These are phyloP conservation scores for Salvia sclarea DNA, from an alignment of 305 asterid species.

Conservation along the genomic window DNA sequence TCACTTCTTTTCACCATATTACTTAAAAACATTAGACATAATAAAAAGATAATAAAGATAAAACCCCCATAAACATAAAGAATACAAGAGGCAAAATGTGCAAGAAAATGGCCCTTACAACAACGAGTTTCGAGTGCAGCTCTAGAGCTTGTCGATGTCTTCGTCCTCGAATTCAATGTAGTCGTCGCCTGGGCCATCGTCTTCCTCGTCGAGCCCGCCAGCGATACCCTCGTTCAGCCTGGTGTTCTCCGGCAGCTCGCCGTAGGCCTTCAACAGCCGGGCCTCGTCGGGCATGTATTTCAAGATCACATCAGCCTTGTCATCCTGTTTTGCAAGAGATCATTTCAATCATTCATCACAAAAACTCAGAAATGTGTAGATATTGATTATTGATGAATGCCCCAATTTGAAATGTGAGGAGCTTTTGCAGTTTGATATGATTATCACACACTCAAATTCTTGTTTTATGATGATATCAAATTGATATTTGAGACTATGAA, in stretches of 20 bases:
- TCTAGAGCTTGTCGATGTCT: slow-evolving; percentile 64
- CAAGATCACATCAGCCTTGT: slow-evolving; percentile 64
- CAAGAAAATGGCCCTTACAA: background rate
- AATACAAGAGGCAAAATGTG: slow-evolving; percentile 15
- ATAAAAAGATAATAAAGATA: no score
- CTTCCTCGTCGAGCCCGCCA: slow-evolving; percentile 54
- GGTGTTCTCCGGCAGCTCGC: slow-evolving; percentile 60
- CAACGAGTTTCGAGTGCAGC: background rate
- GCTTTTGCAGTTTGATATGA: no score
- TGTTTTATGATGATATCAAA: no score
- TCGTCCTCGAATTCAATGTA: slow-evolving; percentile 60
- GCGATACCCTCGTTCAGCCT: slow-evolving; percentile 58
- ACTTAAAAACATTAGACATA: slow-evolving; percentile 30
- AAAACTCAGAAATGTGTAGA: background rate
- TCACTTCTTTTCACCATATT: slow-evolving; percentile 2
- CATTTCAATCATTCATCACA: background rate
- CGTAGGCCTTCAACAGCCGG: slow-evolving; percentile 60
- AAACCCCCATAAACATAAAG: slow-evolving; percentile 6
- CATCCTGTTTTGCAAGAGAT: slow-evolving; percentile 41
- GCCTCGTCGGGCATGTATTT: slow-evolving; percentile 69
- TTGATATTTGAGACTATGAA: no score
- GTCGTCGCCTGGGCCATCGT: slow-evolving; percentile 50
- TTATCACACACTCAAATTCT: no score
- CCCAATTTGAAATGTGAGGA: no score
- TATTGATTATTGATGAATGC: background rate